A percentile compares a stretch with the other conserved stretches of the same genome.
These are phyloP conservation scores for Umbelopsis isabellina DNA, from an alignment of 192 early-diverging fungal species.

Conservation along the genomic window DNA sequence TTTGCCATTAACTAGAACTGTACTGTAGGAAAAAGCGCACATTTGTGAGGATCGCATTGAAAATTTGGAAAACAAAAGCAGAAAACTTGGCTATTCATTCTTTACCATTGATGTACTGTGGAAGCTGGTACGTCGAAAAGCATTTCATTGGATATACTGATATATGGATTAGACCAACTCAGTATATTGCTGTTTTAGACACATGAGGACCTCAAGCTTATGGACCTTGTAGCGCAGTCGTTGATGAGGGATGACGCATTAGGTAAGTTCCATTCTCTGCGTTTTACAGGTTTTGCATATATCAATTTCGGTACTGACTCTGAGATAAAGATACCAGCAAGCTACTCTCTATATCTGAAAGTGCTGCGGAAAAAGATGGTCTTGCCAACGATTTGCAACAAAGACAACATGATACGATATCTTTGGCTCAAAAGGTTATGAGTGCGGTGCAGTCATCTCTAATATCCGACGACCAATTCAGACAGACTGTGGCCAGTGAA, in stretches of 20 bases:
- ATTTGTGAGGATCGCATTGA: neutral
- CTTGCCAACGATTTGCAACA: neutral
- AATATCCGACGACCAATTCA: neutral
- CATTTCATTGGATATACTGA: neutral
- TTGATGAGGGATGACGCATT: neutral
- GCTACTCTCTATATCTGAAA: neutral
- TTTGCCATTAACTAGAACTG: neutral
- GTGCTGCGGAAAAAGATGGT: neutral
- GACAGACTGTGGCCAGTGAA: neutral
- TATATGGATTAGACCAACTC: neutral
- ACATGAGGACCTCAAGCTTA: slow-evolving; percentile 1
- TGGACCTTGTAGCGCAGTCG: neutral
- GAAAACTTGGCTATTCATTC: neutral
- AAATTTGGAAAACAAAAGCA: neutral
- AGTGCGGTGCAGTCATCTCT: neutral
- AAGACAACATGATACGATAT: neutral
- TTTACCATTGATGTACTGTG: slow-evolving; percentile 9
- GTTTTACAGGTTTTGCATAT: too few relatives aligned
- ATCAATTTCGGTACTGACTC: neutral
- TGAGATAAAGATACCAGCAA: neutral
- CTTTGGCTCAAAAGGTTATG: slow-evolving; percentile 3
- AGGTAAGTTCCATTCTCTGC: neutral
- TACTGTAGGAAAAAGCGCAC: neutral
- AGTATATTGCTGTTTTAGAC: neutral
- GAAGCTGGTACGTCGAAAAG: slow-evolving; percentile 5